phyloP scores from a whole-genome alignment of 345 rosid species.

The Theobroma cacao region DNA sequence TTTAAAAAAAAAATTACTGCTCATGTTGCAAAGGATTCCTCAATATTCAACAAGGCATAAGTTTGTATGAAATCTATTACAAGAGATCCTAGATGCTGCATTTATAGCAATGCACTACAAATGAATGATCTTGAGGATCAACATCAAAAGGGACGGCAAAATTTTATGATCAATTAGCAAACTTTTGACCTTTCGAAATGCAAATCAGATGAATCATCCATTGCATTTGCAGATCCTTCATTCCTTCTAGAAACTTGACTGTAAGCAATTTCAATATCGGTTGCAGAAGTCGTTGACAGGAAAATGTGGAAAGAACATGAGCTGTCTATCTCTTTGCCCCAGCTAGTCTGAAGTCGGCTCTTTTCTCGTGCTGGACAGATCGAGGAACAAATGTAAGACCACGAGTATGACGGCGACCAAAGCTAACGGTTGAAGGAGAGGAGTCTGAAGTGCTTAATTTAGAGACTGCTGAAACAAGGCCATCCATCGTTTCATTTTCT shows the following conservation, averaged over 20 bases:
- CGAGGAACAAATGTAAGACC: slow-evolving; percentile 78
- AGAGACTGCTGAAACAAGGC: slow-evolving; percentile 81
- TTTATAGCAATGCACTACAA: background rate
- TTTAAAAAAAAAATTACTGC: background rate
- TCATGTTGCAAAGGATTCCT: background rate
- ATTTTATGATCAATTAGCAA: background rate
- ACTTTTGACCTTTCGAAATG: background rate
- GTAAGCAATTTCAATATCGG: background rate
- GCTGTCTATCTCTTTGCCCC: slow-evolving; percentile 27
- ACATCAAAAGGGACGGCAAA: background rate
- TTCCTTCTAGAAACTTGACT: background rate
- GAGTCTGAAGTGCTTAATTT: slow-evolving; percentile 70
- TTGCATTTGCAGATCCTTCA: background rate
- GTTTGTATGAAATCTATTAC: background rate
- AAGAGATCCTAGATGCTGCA: background rate
- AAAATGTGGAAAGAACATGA: background rate
- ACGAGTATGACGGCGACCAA: slow-evolving; percentile 74
- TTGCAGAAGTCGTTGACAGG: background rate
- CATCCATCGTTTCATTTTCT: slow-evolving; percentile 61
- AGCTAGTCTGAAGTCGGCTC: slow-evolving; percentile 28
- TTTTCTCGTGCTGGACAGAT: slow-evolving; percentile 47
- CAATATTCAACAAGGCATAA: background rate
- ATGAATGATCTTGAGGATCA: background rate
- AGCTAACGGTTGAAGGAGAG: slow-evolving; percentile 74
- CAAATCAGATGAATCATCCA: background rate